These are phyloP conservation scores for Inga laurina DNA, from an alignment of 306 rosid species.

Conservation along the genomic window DNA sequence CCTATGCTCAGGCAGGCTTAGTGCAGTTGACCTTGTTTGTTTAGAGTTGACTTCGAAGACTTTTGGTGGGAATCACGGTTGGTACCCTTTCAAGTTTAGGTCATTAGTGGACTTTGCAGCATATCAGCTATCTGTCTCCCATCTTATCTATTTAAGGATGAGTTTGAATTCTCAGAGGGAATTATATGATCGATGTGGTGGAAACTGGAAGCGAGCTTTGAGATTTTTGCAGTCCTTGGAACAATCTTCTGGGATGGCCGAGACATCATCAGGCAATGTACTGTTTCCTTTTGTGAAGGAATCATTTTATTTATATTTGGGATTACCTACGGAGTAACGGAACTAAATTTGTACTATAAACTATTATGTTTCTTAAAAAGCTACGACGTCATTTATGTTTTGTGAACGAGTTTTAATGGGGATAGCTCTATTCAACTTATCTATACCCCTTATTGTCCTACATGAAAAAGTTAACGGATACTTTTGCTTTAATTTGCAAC, in stretches of 20 bases:
- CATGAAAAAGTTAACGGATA: slow-evolving; percentile 10
- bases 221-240: slow-evolving; percentile 89
- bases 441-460: not conserved
- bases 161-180: slow-evolving; percentile 52
- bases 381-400: not conserved
- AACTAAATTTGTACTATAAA: not conserved
- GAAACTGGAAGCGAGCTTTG: slow-evolving; percentile 84
- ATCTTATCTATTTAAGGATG: slow-evolving; percentile 55
- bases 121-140: slow-evolving; percentile 68
- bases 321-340: not conserved
- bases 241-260: slow-evolving; percentile 68
- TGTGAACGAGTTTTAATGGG: not conserved
- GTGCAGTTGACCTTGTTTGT: slow-evolving; percentile 69
- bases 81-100: slow-evolving; percentile 61
- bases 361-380: not conserved
- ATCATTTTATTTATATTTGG: not conserved
- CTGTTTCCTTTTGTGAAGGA: slow-evolving; percentile 46
- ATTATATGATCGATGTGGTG: slow-evolving; percentile 71
- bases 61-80: slow-evolving; percentile 47
- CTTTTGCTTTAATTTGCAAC: slow-evolving; percentile 13
- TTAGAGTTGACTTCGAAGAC: slow-evolving; percentile 82
- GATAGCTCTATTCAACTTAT: not conserved
- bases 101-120: slow-evolving; percentile 79
- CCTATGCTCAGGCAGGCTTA: slow-evolving; percentile 69
- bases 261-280: slow-evolving; percentile 97